phyloP scores from a whole-genome alignment of 192 early-diverging fungal genomes.

The Gorgonomyces haynaldii region DNA sequence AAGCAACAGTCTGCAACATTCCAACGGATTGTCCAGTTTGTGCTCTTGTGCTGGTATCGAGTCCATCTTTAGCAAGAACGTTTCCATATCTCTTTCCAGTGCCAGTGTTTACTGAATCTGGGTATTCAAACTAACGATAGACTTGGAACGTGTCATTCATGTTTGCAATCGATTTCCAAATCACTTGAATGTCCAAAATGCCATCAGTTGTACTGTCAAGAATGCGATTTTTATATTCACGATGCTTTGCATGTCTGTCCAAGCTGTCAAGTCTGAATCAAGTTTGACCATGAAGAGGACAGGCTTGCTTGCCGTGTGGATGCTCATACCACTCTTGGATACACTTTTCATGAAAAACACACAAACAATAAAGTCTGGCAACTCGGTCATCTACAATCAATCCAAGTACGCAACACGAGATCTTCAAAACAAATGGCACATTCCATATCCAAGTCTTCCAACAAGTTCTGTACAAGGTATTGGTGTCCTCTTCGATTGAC shows the following conservation, averaged over 20 bases:
- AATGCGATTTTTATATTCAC: constrained; percentile 89
- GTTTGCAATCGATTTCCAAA: constrained; percentile 5
- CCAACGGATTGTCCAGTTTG: constrained; percentile 91
- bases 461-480: no score
- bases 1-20: constrained; percentile 69
- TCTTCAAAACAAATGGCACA: no score
- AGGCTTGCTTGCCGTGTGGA: no score
- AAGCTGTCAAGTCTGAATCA: no score
- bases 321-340: no score
- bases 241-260: constrained; percentile 84
- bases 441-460: no score
- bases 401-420: no score
- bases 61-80: constrained; percentile 79
- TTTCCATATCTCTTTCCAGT: constrained; percentile 94
- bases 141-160: constrained; percentile 3
- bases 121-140: constrained; percentile 17
- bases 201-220: constrained; percentile 66
- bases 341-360: no score
- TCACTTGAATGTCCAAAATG: constrained; percentile 71
- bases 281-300: no score
- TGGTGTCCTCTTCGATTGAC: no score
- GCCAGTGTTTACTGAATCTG: constrained; percentile 63
- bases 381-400: no score
- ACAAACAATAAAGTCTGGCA: no score
- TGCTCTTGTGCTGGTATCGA: constrained; percentile 73